These are phyloP conservation scores for Gastrolobium bilobum DNA, from an alignment of 306 rosid species.

Conservation along the genomic window DNA sequence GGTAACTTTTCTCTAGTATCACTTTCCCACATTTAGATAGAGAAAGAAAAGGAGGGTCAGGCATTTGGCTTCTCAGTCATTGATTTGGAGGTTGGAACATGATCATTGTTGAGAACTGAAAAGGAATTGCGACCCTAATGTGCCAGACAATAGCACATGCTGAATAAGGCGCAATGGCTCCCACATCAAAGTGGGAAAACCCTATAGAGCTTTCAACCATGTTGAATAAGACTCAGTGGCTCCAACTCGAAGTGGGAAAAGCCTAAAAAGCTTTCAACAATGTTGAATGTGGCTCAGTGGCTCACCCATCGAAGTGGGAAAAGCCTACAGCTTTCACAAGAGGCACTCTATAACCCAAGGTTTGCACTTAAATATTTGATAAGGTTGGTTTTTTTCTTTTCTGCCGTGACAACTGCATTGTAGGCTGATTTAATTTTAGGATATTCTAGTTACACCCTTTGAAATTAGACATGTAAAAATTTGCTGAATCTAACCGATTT, in stretches of 20 bases:
- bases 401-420: too few relatives aligned
- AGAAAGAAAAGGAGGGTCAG: neutral
- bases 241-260: slow-evolving; percentile 43
- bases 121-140: neutral
- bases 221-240: slow-evolving; percentile 13
- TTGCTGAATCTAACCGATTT: too few relatives aligned
- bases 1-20: neutral
- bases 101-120: slow-evolving; percentile 1
- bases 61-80: neutral
- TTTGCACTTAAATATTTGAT: neutral
- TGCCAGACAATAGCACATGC: slow-evolving; percentile 42
- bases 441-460: too few relatives aligned
- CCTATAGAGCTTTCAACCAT: slow-evolving; percentile 22
- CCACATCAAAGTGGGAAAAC: slow-evolving; percentile 32
- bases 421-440: too few relatives aligned
- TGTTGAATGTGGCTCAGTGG: slow-evolving; percentile 22
- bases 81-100: slow-evolving; percentile 22
- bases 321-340: slow-evolving; percentile 15
- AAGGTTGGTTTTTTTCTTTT: too few relatives aligned
- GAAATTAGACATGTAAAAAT: too few relatives aligned
- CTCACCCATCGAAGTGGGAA: slow-evolving; percentile 43
- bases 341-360: neutral
- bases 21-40: neutral
- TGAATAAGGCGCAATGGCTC: slow-evolving; percentile 38
- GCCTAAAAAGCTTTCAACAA: slow-evolving; percentile 18